Conservation (phyloP, 116 monocot species). For the Dioscorea cayenensis region DNA sequence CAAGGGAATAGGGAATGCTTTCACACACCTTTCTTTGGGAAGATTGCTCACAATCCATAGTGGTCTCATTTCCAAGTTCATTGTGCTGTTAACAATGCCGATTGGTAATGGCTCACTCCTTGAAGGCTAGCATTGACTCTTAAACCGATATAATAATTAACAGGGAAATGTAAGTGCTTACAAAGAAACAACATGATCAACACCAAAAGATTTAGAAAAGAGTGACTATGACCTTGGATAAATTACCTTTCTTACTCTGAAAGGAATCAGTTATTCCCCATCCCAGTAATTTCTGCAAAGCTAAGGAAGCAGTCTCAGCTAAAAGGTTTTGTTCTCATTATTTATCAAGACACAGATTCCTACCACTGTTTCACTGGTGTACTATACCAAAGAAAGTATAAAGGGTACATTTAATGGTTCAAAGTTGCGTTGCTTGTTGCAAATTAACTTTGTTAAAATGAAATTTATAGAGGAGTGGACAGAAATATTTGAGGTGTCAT, state of each 20-base stretch:
- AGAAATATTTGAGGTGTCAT: no score
- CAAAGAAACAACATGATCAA: not conserved
- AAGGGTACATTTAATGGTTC: not conserved
- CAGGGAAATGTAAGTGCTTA: no score
- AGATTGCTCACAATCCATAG: no score
- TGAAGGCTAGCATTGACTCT: no score
- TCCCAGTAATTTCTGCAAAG: conserved; percentile 6
- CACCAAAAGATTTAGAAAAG: not conserved
- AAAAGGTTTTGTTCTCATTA: not conserved
- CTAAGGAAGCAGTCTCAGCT: not conserved
- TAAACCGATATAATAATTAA: no score
- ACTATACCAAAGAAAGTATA: no score
- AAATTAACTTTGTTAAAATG: not conserved
- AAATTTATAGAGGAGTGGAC: no score
- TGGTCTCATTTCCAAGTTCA: conserved; percentile 82
- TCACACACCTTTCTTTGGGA: conserved; percentile 21
- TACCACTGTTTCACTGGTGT: not conserved
- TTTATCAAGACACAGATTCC: not conserved
- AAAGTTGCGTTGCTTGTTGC: not conserved
- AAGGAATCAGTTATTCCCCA: not conserved
- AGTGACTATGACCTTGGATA: conserved; percentile 2
- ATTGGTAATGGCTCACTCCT: no score
- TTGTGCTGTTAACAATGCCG: no score
- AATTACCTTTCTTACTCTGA: not conserved
- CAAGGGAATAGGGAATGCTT: no score